Evolutionary conservation across 1,139 yeast genomes (phyloP).

Genomic region (Pichia sp.): DNA sequence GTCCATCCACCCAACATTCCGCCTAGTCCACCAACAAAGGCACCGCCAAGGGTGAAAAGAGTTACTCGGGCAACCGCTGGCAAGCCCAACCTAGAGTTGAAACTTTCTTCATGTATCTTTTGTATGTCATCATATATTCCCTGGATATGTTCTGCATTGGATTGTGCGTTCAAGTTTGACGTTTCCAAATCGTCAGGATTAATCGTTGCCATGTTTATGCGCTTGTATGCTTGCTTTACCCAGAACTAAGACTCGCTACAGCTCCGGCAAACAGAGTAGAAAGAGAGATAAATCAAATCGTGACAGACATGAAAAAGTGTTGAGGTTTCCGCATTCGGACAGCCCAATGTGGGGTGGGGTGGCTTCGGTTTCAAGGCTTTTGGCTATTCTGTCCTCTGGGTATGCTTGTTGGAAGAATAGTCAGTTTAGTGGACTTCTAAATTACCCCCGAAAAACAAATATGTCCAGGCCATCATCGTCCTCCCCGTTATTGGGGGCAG

Average conservation of each 20-base stretch:
- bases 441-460: no score
- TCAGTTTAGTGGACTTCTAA: no score
- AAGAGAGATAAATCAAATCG: neutral
- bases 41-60: slow-evolving; percentile 38
- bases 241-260: no score
- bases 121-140: slow-evolving; percentile 18
- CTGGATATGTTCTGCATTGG: slow-evolving; percentile 19
- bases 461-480: slow-evolving; percentile 1
- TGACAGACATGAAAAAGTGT: slow-evolving; percentile 1
- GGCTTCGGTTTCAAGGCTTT: neutral
- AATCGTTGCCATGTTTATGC: slow-evolving; percentile 11
- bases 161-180: slow-evolving; percentile 21
- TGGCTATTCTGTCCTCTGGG: no score
- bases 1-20: slow-evolving; percentile 66
- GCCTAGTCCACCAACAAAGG: slow-evolving; percentile 53
- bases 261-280: no score
- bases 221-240: no score
- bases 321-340: neutral
- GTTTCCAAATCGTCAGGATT: slow-evolving; percentile 22
- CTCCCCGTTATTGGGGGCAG: slow-evolving; percentile 11
- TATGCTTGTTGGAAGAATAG: no score
- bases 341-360: neutral
- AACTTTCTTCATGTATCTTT: slow-evolving; percentile 21
- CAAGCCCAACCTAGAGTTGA: slow-evolving; percentile 37
- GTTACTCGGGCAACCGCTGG: slow-evolving; percentile 39